Evolutionary conservation across 73 alveolate species (phyloP).

Genomic region (Paramecium caudatum): DNA sequence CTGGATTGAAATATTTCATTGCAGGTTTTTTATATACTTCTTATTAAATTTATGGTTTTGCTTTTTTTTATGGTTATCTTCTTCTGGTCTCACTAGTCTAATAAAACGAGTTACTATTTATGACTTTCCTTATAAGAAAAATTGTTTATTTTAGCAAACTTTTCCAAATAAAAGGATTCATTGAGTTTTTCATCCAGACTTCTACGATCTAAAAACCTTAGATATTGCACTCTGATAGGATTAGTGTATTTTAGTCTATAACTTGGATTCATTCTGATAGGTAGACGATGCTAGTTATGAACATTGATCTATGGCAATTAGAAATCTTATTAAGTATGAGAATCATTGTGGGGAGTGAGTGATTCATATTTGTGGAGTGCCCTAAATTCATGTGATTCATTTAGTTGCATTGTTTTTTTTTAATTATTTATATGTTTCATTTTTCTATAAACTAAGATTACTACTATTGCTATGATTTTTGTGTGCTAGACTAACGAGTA

Average conservation of each 20-base stretch:
- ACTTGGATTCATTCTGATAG: conserved; percentile 56
- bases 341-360: no score
- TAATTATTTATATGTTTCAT: background rate
- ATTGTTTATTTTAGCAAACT: conserved; percentile 29
- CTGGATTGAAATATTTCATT: conserved; percentile 52
- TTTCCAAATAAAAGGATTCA: conserved; percentile 46
- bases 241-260: conserved; percentile 29
- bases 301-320: background rate
- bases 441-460: conserved; percentile 1
- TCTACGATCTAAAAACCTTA: conserved; percentile 52
- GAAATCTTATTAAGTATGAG: conserved; percentile 40
- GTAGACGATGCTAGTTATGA: conserved; percentile 41
- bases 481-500: background rate
- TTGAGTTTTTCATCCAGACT: conserved; percentile 17
- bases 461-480: background rate
- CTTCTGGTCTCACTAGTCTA: background rate
- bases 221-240: conserved; percentile 42
- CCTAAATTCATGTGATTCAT: no score
- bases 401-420: background rate
- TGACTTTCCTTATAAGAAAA: background rate
- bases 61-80: conserved; percentile 20
- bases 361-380: no score
- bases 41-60: background rate
- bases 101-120: background rate
- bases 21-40: conserved; percentile 32